Evolutionary conservation across 2,329 filamentous ascomycete species (phyloP).

Genomic region (Apiospora marii): DNA sequence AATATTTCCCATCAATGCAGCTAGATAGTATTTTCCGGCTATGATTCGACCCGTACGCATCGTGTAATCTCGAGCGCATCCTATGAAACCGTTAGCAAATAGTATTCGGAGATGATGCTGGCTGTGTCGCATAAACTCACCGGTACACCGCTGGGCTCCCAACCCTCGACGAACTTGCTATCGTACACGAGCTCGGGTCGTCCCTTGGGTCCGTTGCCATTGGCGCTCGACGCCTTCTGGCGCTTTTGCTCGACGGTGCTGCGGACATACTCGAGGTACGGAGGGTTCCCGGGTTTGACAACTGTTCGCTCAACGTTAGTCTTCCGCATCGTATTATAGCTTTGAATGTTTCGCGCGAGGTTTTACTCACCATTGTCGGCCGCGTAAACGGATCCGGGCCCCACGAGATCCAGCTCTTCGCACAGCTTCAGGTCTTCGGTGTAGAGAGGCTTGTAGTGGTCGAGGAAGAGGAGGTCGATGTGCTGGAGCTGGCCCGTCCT

Average conservation of each 20-base stretch:
- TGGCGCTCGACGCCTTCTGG: conserved; percentile 45
- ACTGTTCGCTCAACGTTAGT: conserved; percentile 46
- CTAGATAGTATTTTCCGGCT: background rate
- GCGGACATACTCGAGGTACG: conserved; percentile 75
- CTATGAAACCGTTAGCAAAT: conserved; percentile 48
- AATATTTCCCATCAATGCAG: background rate
- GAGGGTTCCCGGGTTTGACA: conserved; percentile 74
- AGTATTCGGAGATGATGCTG: too few species aligned
- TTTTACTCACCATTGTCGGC: conserved; percentile 65
- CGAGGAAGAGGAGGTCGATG: conserved; percentile 79
- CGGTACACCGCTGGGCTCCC: conserved; percentile 71
- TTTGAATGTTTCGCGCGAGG: background rate
- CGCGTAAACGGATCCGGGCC: conserved; percentile 67
- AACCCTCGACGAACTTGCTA: conserved; percentile 69
- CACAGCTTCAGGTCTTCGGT: conserved; percentile 78
- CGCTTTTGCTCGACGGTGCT: conserved; percentile 70
- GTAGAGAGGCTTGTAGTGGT: conserved; percentile 83
- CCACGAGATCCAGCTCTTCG: conserved; percentile 73
- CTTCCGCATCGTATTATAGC: background rate
- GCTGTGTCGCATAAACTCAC: conserved; percentile 51
- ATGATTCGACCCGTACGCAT: conserved; percentile 49
- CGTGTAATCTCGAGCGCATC: conserved; percentile 70
- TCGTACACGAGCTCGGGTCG: conserved; percentile 73
- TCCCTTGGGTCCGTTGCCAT: conserved; percentile 48
- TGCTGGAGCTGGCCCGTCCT: conserved; percentile 58